phyloP scores from a whole-genome alignment of 371 early-diverging fungal genomes.

The Mucor piriformis region DNA sequence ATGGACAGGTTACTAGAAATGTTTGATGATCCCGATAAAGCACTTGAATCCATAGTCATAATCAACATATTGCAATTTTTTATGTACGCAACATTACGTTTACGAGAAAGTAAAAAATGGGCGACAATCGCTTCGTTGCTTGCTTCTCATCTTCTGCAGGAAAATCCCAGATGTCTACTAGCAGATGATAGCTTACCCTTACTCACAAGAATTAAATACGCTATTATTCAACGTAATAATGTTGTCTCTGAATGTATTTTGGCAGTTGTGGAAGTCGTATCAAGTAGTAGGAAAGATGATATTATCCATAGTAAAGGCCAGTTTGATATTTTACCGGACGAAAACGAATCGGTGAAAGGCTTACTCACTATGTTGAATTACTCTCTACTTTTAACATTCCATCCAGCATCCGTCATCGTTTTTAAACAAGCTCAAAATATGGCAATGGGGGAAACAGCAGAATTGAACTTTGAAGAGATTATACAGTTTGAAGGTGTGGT shows the following conservation, averaged over 20 bases:
- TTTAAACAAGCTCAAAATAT: constrained; percentile 1
- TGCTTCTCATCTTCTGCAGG: neutral
- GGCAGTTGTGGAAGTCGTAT: constrained; percentile 2
- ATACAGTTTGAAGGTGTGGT: constrained; percentile 7
- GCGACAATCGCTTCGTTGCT: neutral
- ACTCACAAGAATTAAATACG: constrained; percentile 1
- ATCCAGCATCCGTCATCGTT: neutral
- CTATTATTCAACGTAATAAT: constrained; percentile 13
- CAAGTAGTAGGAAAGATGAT: neutral
- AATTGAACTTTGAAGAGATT: constrained; percentile 19
- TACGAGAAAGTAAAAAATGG: constrained; percentile 13
- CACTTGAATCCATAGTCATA: constrained; percentile 14
- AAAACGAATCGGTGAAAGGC: neutral
- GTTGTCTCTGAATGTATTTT: neutral
- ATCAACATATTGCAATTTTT: constrained; percentile 15
- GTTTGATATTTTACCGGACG: constrained; percentile 23
- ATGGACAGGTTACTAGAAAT: constrained; percentile 13
- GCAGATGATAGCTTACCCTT: neutral
- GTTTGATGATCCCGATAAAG: constrained; percentile 20
- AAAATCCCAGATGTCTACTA: neutral
- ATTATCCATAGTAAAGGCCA: neutral
- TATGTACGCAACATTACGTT: constrained; percentile 5
- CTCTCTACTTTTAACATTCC: neutral
- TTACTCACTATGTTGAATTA: constrained; percentile 4
- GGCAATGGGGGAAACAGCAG: constrained; percentile 7